Conservation (phyloP, 2,329 filamentous ascomycete genomes). For the Elsinoe necatrix region DNA sequence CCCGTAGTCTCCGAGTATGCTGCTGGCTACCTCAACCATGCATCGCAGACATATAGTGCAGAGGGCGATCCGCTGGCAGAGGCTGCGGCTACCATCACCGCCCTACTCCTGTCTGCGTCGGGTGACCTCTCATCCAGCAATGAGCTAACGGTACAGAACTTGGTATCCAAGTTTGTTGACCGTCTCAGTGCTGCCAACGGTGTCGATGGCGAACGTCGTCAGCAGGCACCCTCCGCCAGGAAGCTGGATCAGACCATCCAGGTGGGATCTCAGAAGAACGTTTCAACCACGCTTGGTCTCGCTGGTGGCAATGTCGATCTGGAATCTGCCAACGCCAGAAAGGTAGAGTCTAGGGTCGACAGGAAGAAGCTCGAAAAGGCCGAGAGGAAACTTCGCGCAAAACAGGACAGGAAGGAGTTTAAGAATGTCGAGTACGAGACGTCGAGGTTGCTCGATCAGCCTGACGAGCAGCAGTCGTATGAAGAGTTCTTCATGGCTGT, state of each 20-base stretch:
- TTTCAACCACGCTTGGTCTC: constrained; percentile 89
- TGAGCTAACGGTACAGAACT: constrained; percentile 67
- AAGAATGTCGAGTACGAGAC: constrained; percentile 98
- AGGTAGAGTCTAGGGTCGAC: constrained; percentile 96
- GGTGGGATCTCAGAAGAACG: constrained; percentile 86
- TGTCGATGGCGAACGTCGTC: constrained; percentile 54
- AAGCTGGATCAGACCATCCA: constrained; percentile 91
- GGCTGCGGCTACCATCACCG: constrained; percentile 75
- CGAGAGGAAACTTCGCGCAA: constrained; percentile 92
- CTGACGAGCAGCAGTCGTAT: constrained; percentile 80
- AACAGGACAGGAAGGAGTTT: constrained; percentile 97
- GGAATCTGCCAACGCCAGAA: constrained; percentile 83
- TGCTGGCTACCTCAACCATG: constrained; percentile 88
- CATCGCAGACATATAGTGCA: constrained; percentile 70
- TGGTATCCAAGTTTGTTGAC: constrained; percentile 85
- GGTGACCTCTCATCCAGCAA: constrained; percentile 65
- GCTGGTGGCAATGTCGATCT: constrained; percentile 78
- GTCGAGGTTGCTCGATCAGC: constrained; percentile 74
- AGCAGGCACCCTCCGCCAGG: constrained; percentile 67
- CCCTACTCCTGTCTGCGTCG: constrained; percentile 86
- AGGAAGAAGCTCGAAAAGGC: constrained; percentile 99
- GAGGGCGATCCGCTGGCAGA: constrained; percentile 76
- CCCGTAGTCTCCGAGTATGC: constrained; percentile 33
- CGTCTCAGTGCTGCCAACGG: constrained; percentile 69
- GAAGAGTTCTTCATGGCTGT: constrained; percentile 99